Evolutionary conservation across 768 basidiomycete species (phyloP).

Genomic region (Rubroboletus pulcherrimus): DNA sequence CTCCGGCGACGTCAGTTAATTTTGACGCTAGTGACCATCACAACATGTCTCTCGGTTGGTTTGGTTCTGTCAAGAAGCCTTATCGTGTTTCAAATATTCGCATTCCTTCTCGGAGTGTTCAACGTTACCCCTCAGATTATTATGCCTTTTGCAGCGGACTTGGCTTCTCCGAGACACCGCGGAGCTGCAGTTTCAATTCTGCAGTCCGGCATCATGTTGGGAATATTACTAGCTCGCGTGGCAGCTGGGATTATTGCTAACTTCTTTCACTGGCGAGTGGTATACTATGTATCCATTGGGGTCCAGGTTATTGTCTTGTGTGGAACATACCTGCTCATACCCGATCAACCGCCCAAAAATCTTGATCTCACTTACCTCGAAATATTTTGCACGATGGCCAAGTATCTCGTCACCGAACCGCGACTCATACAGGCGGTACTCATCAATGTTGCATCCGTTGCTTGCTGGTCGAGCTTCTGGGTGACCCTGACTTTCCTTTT

Average conservation of each 20-base stretch:
- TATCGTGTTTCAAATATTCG: constrained; percentile 32
- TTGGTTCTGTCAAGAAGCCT: constrained; percentile 34
- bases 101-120: constrained; percentile 37
- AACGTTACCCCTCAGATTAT: constrained; percentile 38
- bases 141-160: constrained; percentile 43
- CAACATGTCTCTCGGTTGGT: constrained; percentile 36
- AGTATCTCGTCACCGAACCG: constrained; percentile 39
- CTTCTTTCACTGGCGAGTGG: constrained; percentile 38
- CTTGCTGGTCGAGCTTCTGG: constrained; percentile 34
- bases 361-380: constrained; percentile 33
- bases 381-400: constrained; percentile 37
- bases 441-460: constrained; percentile 21
- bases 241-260: constrained; percentile 37
- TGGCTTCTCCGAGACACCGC: constrained; percentile 31
- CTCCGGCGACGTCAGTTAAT: constrained; percentile 41
- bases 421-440: constrained; percentile 33
- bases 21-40: constrained; percentile 32
- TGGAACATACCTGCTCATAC: constrained; percentile 33
- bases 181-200: constrained; percentile 28
- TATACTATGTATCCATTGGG: constrained; percentile 40
- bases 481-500: constrained; percentile 43
- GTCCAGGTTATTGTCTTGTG: constrained; percentile 26
- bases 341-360: constrained; percentile 39
- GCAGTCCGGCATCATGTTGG: constrained; percentile 25
- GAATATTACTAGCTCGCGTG: constrained; percentile 29